phyloP scores from a whole-genome alignment of 2,329 filamentous ascomycete species.

The Pseudogymnoascus sp. region DNA sequence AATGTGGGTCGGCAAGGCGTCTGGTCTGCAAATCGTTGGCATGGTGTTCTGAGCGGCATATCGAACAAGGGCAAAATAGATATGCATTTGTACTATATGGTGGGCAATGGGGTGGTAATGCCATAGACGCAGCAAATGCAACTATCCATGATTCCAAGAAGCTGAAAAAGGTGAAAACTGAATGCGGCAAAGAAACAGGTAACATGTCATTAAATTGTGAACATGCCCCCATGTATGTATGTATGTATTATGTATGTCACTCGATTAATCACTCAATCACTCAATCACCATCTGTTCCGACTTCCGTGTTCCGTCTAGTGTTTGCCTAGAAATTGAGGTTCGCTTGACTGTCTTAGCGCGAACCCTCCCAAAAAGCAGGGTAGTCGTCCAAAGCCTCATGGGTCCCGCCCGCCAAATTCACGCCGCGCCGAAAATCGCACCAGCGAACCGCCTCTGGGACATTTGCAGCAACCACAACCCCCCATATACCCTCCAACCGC shows the following conservation, averaged over 20 bases:
- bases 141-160: constrained; percentile 6
- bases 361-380: constrained; percentile 3
- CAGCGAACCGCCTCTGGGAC: background rate
- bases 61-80: constrained; percentile 16
- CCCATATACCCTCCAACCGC: background rate
- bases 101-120: constrained; percentile 3
- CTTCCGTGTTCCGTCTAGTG: background rate
- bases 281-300: background rate
- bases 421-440: constrained; percentile 5
- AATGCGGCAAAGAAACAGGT: background rate
- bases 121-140: constrained; percentile 7
- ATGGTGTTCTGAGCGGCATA: constrained; percentile 21
- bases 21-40: constrained; percentile 16
- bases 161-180: background rate
- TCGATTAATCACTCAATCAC: background rate
- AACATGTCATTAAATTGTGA: background rate
- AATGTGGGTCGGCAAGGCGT: constrained; percentile 23
- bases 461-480: background rate
- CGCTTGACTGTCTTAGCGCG: background rate
- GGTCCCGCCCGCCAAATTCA: constrained; percentile 7
- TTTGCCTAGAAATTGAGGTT: background rate
- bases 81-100: constrained; percentile 28
- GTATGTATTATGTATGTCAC: background rate
- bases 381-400: constrained; percentile 2
- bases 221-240: background rate